phyloP scores from a whole-genome alignment of 768 basidiomycete species.

The Tremella yokohamensis region DNA sequence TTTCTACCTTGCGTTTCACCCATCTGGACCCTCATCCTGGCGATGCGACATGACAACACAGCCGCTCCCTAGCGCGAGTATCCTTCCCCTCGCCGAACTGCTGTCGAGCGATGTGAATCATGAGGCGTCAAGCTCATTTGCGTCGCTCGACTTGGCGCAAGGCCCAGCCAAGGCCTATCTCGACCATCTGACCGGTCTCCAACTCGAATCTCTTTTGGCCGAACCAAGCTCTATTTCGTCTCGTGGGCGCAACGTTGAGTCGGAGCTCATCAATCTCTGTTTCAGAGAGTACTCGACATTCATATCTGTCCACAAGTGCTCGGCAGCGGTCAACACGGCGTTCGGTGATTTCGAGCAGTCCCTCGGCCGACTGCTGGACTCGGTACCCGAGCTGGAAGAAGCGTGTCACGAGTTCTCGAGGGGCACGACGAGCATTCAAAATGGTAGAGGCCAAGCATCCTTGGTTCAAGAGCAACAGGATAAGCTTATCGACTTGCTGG shows the following conservation, averaged over 20 bases:
- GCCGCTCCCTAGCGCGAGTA: too few relatives aligned
- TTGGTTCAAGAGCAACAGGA: conserved; percentile 92
- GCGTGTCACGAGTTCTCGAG: conserved; percentile 69
- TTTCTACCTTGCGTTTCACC: too few relatives aligned
- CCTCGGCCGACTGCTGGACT: conserved; percentile 62
- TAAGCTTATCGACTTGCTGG: conserved; percentile 84
- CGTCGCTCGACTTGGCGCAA: conserved; percentile 17
- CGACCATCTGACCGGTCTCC: conserved; percentile 62
- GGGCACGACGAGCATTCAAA: conserved; percentile 66
- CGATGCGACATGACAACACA: too few relatives aligned
- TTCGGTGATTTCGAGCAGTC: conserved; percentile 72
- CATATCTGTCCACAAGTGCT: conserved; percentile 77
- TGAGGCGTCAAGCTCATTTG: too few relatives aligned
- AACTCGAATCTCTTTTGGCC: conserved; percentile 64
- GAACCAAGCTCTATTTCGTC: conserved; percentile 76
- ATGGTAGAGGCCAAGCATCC: conserved; percentile 69
- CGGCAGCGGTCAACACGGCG: conserved; percentile 67
- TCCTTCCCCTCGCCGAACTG: too few relatives aligned
- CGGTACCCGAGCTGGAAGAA: conserved; percentile 71
- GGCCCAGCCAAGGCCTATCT: conserved; percentile 57
- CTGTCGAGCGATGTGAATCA: too few relatives aligned
- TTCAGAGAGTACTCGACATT: conserved; percentile 89
- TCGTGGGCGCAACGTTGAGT: conserved; percentile 79
- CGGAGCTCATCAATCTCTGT: conserved; percentile 82
- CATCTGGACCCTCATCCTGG: too few relatives aligned